These are phyloP conservation scores for Lentinula lateritia DNA, from an alignment of 768 basidiomycete genomes.

Conservation along the genomic window DNA sequence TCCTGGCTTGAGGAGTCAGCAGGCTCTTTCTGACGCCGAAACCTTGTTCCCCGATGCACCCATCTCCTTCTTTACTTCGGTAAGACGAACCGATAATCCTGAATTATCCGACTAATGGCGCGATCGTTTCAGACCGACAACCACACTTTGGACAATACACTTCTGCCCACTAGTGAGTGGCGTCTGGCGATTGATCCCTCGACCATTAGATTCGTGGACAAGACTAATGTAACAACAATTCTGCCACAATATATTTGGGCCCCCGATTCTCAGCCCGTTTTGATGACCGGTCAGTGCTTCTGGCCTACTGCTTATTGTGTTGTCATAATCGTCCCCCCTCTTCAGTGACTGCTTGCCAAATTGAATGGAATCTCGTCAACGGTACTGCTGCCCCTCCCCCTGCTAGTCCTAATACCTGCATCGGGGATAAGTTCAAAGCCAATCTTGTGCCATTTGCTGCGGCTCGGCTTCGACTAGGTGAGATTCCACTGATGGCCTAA, in stretches of 20 bases:
- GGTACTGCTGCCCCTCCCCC: constrained; percentile 32
- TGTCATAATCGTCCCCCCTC: background rate
- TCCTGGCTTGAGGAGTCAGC: constrained; percentile 30
- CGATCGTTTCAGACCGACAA: constrained; percentile 25
- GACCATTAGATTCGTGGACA: constrained; percentile 27
- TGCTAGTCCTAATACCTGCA: constrained; percentile 22
- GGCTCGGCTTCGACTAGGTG: constrained; percentile 33
- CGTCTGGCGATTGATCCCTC: constrained; percentile 33
- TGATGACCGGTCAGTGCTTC: constrained; percentile 21
- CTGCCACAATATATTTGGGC: constrained; percentile 38
- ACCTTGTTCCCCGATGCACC: constrained; percentile 32
- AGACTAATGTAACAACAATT: constrained; percentile 15
- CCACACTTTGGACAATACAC: constrained; percentile 31
- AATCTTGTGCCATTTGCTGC: constrained; percentile 35
- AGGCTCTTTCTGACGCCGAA: constrained; percentile 28
- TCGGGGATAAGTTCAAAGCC: constrained; percentile 24
- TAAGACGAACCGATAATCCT: constrained; percentile 12
- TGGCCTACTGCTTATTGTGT: no score
- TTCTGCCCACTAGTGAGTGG: constrained; percentile 33
- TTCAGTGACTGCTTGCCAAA: constrained; percentile 28
- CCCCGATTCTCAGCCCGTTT: constrained; percentile 30
- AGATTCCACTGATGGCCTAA: constrained; percentile 29
- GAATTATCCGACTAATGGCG: background rate
- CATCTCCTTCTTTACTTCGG: constrained; percentile 27
- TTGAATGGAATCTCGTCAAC: constrained; percentile 27